Conservation (phyloP, 257 asterid genomes). For the Paraleonurus japonicus region DNA sequence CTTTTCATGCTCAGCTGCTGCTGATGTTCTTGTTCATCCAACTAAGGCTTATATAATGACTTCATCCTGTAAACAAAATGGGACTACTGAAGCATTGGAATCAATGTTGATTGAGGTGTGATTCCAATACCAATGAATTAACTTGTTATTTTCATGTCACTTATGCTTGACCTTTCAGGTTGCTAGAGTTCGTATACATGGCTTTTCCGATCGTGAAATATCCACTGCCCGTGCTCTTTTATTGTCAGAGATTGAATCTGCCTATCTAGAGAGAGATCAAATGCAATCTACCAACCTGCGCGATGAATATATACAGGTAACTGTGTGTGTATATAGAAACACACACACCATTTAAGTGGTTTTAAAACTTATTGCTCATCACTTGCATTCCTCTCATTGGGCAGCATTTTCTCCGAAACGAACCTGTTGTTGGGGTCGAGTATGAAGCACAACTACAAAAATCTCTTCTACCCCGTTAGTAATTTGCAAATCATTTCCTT, state of each 20-base stretch:
- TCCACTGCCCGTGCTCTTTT: constrained; percentile 73
- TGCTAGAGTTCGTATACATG: constrained; percentile 83
- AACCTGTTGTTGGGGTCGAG: constrained; percentile 93
- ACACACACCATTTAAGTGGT: constrained; percentile 18
- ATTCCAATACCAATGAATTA: constrained; percentile 19
- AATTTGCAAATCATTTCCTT: constrained; percentile 2
- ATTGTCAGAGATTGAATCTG: constrained; percentile 94
- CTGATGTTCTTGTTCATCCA: constrained; percentile 84
- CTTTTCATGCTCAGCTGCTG: constrained; percentile 93
- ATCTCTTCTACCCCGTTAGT: constrained; percentile 86
- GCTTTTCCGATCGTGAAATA: constrained; percentile 92
- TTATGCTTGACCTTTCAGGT: constrained; percentile 58
- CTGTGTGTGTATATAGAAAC: neutral
- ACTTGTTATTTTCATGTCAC: constrained; percentile 30
- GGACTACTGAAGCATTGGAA: constrained; percentile 75
- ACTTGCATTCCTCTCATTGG: constrained; percentile 27
- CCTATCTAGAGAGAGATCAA: constrained; percentile 89
- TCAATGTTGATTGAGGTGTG: constrained; percentile 93
- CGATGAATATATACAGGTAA: constrained; percentile 88
- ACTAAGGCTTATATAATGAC: constrained; percentile 84
- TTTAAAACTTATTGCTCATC: constrained; percentile 16
- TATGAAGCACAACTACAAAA: constrained; percentile 91
- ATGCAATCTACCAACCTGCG: constrained; percentile 83
- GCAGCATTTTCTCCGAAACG: constrained; percentile 91
- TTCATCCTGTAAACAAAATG: constrained; percentile 88